Conservation (phyloP, 139 green algal species). For the Haematococcus lacustris region DNA sequence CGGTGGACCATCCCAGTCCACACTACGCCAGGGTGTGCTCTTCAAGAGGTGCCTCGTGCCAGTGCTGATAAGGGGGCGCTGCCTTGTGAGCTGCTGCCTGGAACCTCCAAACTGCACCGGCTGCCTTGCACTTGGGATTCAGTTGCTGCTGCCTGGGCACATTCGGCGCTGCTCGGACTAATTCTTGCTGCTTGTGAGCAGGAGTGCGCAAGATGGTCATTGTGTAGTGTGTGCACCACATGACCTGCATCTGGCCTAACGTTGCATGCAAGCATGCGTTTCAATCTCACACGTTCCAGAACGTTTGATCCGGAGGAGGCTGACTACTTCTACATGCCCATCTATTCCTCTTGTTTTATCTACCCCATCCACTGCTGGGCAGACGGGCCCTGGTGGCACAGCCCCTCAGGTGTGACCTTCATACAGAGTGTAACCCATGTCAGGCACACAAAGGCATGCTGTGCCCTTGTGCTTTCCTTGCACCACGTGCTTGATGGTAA, state of each 20-base stretch:
- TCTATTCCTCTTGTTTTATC: conserved; percentile 42
- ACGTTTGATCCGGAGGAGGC: conserved; percentile 42
- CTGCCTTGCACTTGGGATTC: background rate
- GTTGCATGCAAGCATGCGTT: background rate
- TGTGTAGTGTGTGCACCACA: no score
- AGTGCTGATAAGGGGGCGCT: no score
- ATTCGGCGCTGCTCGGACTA: no score
- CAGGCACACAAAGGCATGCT: background rate
- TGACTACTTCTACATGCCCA: conserved; percentile 49
- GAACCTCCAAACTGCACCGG: no score
- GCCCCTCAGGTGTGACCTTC: background rate
- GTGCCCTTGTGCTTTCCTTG: background rate
- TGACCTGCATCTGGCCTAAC: background rate
- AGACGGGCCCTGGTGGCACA: conserved; percentile 28
- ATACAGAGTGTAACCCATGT: background rate
- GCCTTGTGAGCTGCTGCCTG: no score
- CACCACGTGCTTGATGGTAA: background rate
- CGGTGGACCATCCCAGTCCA: no score
- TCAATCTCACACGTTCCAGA: no score
- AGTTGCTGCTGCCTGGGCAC: background rate
- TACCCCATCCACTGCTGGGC: conserved; percentile 34
- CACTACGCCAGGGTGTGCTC: no score
- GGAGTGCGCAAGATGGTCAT: no score
- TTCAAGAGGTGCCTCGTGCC: no score
- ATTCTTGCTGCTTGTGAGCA: no score